phyloP scores from a whole-genome alignment of 2,329 filamentous ascomycete genomes.

The Hypoxylon sp. region DNA sequence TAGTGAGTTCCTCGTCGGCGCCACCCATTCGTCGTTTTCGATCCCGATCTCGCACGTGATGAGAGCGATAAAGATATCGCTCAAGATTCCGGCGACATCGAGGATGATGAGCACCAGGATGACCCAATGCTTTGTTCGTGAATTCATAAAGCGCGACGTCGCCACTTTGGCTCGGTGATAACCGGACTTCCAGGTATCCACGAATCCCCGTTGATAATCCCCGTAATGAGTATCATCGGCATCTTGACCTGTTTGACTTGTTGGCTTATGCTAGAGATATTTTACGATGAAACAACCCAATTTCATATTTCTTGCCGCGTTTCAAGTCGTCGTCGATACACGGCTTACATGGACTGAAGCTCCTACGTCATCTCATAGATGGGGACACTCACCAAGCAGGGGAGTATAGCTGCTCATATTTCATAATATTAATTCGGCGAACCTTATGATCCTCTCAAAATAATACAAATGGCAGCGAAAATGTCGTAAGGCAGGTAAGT shows the following conservation, averaged over 20 bases:
- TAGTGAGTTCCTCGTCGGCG: constrained; percentile 57
- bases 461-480: background rate
- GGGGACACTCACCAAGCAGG: constrained; percentile 44
- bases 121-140: constrained; percentile 62
- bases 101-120: constrained; percentile 62
- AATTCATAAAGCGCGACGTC: constrained; percentile 51
- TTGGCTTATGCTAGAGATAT: constrained; percentile 12
- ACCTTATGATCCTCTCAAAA: background rate
- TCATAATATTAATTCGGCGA: background rate
- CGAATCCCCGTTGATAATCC: background rate
- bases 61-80: constrained; percentile 64
- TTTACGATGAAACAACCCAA: background rate
- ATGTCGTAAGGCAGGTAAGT: background rate
- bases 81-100: constrained; percentile 62
- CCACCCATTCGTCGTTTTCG: constrained; percentile 60
- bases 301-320: background rate
- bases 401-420: constrained; percentile 47
- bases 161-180: constrained; percentile 34
- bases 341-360: constrained; percentile 3
- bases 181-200: constrained; percentile 25
- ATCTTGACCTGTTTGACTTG: constrained; percentile 27
- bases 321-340: background rate
- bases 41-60: constrained; percentile 64
- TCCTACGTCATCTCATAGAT: constrained; percentile 29
- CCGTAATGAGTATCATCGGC: background rate